phyloP scores from a whole-genome alignment of 2,329 filamentous ascomycete genomes.

The Calonectria pseudoreteaudii region DNA sequence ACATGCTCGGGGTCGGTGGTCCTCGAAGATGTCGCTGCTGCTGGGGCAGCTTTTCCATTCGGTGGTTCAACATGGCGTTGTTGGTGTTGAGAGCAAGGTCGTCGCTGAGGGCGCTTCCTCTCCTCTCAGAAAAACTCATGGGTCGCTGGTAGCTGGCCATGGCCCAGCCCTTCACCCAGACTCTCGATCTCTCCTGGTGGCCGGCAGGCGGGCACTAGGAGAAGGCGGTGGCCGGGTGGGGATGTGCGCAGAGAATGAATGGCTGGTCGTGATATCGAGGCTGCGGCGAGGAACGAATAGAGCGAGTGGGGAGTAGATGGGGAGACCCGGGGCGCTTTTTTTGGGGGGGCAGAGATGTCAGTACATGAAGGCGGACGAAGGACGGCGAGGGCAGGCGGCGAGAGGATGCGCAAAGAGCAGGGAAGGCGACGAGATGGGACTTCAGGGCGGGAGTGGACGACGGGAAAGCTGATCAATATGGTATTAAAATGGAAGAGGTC shows the following conservation, averaged over 20 bases:
- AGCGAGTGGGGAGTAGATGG: constrained; percentile 34
- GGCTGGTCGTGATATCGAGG: constrained; percentile 35
- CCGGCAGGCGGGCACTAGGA: constrained; percentile 17
- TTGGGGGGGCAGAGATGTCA: constrained; percentile 34
- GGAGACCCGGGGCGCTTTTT: constrained; percentile 30
- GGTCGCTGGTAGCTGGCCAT: constrained; percentile 58
- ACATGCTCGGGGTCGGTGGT: constrained; percentile 75
- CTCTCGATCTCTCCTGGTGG: constrained; percentile 17
- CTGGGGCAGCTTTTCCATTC: constrained; percentile 63
- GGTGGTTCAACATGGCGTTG: constrained; percentile 57
- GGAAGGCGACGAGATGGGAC: constrained; percentile 5
- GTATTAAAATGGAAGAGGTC: constrained; percentile 26
- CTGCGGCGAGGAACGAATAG: constrained; percentile 28
- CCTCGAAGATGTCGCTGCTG: constrained; percentile 60
- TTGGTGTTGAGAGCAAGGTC: constrained; percentile 67
- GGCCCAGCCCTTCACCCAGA: constrained; percentile 36
- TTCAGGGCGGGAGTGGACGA: neutral
- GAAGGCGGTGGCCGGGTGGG: constrained; percentile 21
- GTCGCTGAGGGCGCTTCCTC: constrained; percentile 69
- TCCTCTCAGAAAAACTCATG: constrained; percentile 71
- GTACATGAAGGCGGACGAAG: constrained; percentile 36
- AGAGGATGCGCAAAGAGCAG: constrained; percentile 8
- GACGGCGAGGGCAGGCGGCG: constrained; percentile 15
- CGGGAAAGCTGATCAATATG: constrained; percentile 8
- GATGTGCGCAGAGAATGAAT: constrained; percentile 27